A percentile compares a stretch with the other conserved stretches of the same genome.
Evolutionary conservation across 129 eudicot genomes (phyloP).

Genomic region (Centrapalus pauciflorus): DNA sequence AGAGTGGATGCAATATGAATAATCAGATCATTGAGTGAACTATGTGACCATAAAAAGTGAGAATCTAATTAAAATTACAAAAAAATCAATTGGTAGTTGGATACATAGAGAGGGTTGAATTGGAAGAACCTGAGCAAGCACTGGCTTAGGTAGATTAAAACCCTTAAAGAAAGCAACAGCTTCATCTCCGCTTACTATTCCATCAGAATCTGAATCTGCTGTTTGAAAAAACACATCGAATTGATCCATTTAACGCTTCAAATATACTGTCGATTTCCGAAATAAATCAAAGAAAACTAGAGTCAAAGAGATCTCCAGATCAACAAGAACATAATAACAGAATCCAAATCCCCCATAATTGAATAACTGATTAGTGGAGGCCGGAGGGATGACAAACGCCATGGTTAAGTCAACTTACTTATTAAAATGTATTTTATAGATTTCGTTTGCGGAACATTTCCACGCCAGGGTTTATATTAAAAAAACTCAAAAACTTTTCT

Average conservation of each 20-base stretch:
- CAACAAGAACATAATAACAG: slow-evolving; percentile 12
- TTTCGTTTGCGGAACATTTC: too few species aligned
- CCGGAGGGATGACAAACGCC: background rate
- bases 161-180: slow-evolving; percentile 83
- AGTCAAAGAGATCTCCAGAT: slow-evolving; percentile 11
- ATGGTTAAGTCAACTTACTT: too few species aligned
- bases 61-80: background rate
- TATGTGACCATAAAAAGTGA: background rate
- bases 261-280: background rate
- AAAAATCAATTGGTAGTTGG: background rate
- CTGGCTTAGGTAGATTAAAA: slow-evolving; percentile 66
- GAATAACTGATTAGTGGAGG: background rate
- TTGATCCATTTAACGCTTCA: slow-evolving; percentile 45
- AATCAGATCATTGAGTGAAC: background rate
- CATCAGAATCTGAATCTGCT: slow-evolving; percentile 86
- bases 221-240: slow-evolving; percentile 68
- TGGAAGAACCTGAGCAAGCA: slow-evolving; percentile 82
- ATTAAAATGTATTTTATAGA: too few species aligned
- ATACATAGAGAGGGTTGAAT: background rate
- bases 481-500: too few species aligned
- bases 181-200: slow-evolving; percentile 86
- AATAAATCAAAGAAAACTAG: slow-evolving; percentile 9
- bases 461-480: too few species aligned
- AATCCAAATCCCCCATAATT: background rate
- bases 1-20: too few species aligned